Evolutionary conservation across 148 eudicot genomes (phyloP).

Genomic region (Fallopia convolvulus): DNA sequence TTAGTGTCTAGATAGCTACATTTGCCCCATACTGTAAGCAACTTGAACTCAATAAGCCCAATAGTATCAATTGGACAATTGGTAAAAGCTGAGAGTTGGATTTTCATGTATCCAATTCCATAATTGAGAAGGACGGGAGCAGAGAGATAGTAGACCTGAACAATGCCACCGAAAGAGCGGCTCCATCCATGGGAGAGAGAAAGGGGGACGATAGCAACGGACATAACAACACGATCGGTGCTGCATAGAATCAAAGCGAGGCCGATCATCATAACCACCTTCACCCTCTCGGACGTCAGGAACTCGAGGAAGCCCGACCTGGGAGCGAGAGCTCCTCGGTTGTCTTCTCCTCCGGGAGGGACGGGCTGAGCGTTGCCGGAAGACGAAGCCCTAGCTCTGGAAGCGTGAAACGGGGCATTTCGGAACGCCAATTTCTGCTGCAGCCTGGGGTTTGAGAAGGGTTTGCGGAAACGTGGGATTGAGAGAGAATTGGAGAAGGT

Average conservation of each 20-base stretch:
- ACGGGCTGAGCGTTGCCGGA: conserved; percentile 21
- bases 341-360: conserved; percentile 15
- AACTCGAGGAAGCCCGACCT: conserved; percentile 54
- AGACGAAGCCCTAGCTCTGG: conserved; percentile 21
- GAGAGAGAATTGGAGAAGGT: not conserved
- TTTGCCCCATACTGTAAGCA: not conserved
- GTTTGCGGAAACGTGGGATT: conserved; percentile 9
- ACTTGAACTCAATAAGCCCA: not conserved
- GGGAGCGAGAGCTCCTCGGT: conserved; percentile 11
- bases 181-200: conserved; percentile 63
- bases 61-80: not conserved
- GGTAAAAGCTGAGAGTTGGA: not conserved
- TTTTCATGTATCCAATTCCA: not conserved
- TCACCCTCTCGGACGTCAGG: conserved; percentile 83
- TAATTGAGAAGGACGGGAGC: not conserved
- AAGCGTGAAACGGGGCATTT: not conserved
- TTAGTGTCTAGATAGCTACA: not conserved
- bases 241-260: conserved; percentile 85
- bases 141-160: conserved; percentile 44
- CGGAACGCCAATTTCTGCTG: conserved; percentile 2
- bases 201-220: conserved; percentile 83
- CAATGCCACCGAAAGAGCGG: conserved; percentile 78
- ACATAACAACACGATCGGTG: conserved; percentile 96
- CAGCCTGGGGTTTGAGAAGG: not conserved
- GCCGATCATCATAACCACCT: conserved; percentile 86